Evolutionary conservation across 306 rosid species (phyloP), one percentile per base, ranked within the genome.

Genomic region (Alnus glutinosa): DNA sequence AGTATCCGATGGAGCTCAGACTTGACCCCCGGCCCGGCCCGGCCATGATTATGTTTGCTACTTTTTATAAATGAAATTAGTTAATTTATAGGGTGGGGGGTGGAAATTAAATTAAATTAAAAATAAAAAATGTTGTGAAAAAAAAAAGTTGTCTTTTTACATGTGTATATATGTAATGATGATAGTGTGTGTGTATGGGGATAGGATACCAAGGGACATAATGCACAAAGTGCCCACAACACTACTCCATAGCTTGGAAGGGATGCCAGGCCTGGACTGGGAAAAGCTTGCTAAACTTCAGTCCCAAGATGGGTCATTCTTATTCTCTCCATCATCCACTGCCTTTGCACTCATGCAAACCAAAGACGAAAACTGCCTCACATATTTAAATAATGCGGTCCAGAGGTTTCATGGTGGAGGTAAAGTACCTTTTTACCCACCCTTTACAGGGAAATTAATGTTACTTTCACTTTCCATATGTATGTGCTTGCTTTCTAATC

Each of bases 231-330:
- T 93, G 79, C 87, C 96, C 59, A 96, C 99, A 30, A 89, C 93
- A n/a, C 84, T 96, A 75, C 90, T 96, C 4, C 97, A 93, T 83
- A 96, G 98, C 89, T 88, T 96, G 89, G 99, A 96, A 73, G 99
- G 99, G 3, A 89, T 96, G 99, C 79, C 88, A 49, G 89, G 81
- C 19, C 70, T 96, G 68, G 89, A 96, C 50, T 96, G 99, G 99
- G 88, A 85, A 79, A 79, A 88, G 81, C 96, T 96, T 93, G 88
- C 91, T 3, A 93, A 93, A 81, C 61, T 93, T 79, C 99, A 96
- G 81, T 88, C 88, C 73, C 79, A 75, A 86, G 94, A 96, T 81
- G 98, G 99, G 37, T 96, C 99, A 13, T 93, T 96, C 88, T 81
- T 96, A 85, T 89, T 83, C 73, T 96, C 99, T 66, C 99, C 99